phyloP scores from a whole-genome alignment of 192 early-diverging fungal genomes.

The Fimicolochytrium jonesii region DNA sequence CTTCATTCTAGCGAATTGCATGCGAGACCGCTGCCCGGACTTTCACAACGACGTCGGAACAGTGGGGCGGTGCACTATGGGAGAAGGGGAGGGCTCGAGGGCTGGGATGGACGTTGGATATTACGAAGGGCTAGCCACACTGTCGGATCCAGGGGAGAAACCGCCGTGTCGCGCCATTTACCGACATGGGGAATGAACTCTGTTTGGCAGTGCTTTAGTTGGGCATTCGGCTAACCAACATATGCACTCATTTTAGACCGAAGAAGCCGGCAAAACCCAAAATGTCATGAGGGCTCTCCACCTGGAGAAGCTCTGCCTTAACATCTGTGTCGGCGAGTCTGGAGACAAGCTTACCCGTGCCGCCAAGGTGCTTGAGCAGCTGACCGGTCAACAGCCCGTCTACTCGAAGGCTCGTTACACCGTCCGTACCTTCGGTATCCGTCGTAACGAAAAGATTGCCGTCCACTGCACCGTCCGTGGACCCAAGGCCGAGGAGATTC shows the following conservation, averaged over 20 bases:
- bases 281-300: conserved; percentile 96
- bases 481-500: conserved; percentile 91
- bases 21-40: neutral
- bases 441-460: conserved; percentile 99
- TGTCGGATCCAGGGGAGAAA: too few species aligned
- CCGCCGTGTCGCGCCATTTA: neutral
- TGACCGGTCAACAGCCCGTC: conserved; percentile 98
- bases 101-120: too few species aligned
- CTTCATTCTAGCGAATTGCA: neutral
- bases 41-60: too few species aligned
- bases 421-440: conserved; percentile 99
- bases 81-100: too few species aligned
- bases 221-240: neutral
- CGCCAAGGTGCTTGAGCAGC: conserved; percentile 99
- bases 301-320: conserved; percentile 99
- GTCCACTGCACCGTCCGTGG: conserved; percentile 99
- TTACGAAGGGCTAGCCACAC: too few species aligned
- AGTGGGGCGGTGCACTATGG: too few species aligned
- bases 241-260: conserved; percentile 29
- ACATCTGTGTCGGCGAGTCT: conserved; percentile 99
- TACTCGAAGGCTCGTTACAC: conserved; percentile 99
- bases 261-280: conserved; percentile 66
- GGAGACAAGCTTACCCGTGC: conserved; percentile 97
- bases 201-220: neutral
- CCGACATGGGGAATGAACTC: neutral